Base-by-base conservation (phyloP, 140 eudicot genomes). In the Stevia rebaudiana region DNA sequence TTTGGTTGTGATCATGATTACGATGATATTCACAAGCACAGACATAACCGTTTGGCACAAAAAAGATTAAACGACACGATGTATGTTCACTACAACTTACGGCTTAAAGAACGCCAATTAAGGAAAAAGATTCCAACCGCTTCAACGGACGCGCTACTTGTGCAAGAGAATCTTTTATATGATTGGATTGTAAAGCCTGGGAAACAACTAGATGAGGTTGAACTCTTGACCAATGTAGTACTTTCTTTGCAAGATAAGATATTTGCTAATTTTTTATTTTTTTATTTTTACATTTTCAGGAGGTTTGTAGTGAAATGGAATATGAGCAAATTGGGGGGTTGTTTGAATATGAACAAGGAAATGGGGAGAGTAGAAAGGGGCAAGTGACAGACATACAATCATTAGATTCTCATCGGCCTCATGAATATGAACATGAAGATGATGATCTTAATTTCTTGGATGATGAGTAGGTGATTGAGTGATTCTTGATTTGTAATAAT, bases 1-100 rank as follows among this genome's bases (percentile, higher is more conserved):
- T 90, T 71, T 69, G 95, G 95, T 30, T 87, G 94, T 80, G 97
- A 90, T 56, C 97, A 90, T 77, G 83, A 76, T 57, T 85, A 84
- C 70, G 97, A 90, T 67, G 86, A 82, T 82, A 84, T 84, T 22
- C 74, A 74, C 58, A 71, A 77, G 61, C 80, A 73, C 65, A 87
- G 84, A 73, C 82, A 74, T 23, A 90, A 82, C 49, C 80, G 82
- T 24, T 8, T 87, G 57, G 90, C 85, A 13, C 88, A 84, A 69
- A 87, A 82, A 81, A 75, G 80, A 63, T 44, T 80, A 46, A 79
- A 72, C 65, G 95, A 90, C 68, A 61, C 76, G 33, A 67, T 75
- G 1, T 90, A 82, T 36, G 95, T 83, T 56, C 95, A 90, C 69
- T 86, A 90, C 72, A 90, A 90, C 72, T 81, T 90, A 75, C 76